These are phyloP conservation scores for Hevea brasiliensis DNA, from an alignment of 345 rosid species.

Conservation along the genomic window DNA sequence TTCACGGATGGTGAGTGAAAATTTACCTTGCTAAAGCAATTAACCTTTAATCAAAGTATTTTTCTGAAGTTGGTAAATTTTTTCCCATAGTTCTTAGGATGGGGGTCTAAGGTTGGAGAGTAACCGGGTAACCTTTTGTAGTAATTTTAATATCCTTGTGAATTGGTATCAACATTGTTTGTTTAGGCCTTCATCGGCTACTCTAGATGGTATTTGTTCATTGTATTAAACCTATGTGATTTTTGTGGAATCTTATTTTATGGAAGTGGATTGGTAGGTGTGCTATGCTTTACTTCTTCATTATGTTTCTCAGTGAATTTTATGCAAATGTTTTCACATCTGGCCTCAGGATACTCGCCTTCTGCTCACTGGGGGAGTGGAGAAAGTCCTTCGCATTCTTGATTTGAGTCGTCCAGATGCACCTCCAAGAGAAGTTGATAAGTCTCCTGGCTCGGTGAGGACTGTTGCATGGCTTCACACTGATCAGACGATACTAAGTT, in stretches of 20 bases:
- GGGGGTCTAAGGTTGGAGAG: not conserved
- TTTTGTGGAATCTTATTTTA: not conserved
- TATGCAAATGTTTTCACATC: not conserved
- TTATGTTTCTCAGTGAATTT: not conserved
- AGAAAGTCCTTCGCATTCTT: slow-evolving; percentile 73
- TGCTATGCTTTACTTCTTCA: not conserved
- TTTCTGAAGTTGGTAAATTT: not conserved
- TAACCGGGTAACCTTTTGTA: too few relatives aligned
- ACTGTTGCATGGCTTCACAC: slow-evolving; percentile 85
- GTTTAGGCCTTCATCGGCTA: not conserved
- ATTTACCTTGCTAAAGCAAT: not conserved
- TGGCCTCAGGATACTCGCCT: slow-evolving; percentile 61
- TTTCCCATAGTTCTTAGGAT: not conserved
- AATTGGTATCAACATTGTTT: not conserved
- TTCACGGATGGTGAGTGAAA: too few relatives aligned
- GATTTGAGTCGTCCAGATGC: slow-evolving; percentile 81
- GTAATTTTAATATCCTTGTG: not conserved
- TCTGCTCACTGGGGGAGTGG: slow-evolving; percentile 78
- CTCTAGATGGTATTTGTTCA: not conserved
- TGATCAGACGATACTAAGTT: slow-evolving; percentile 82
- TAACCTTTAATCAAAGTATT: not conserved
- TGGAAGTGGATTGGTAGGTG: not conserved
- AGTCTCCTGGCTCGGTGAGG: slow-evolving; percentile 74
- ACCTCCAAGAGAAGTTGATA: slow-evolving; percentile 73
- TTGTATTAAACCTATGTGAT: not conserved